Percentiles rank a stretch among this genome's conserved stretches.
Conservation (phyloP, 306 rosid genomes). For the Ormosia emarginata region DNA sequence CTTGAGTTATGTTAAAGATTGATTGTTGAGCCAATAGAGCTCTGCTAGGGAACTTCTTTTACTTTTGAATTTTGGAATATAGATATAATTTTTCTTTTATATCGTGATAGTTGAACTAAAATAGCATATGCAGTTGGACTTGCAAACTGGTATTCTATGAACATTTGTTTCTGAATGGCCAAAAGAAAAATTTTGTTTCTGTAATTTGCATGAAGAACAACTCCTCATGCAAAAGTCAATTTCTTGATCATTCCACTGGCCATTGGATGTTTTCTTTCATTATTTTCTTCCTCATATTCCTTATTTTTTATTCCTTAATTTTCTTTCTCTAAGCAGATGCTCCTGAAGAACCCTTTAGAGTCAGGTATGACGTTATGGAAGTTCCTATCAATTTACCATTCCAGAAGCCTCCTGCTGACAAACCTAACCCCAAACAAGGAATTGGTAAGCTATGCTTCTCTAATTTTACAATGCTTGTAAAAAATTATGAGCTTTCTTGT, state of each 20-base stretch:
- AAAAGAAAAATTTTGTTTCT: background rate
- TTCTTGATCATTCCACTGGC: background rate
- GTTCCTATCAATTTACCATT: constrained; percentile 79
- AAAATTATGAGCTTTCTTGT: background rate
- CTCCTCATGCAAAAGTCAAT: background rate
- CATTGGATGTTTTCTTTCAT: background rate
- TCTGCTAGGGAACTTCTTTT: background rate
- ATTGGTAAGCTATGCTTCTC: constrained; percentile 58
- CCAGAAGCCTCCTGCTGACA: constrained; percentile 92
- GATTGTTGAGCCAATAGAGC: background rate
- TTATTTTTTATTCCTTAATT: background rate
- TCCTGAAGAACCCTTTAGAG: constrained; percentile 74
- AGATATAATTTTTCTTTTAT: background rate
- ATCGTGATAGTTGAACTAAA: background rate
- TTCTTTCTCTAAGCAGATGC: constrained; percentile 44
- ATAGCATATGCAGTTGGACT: background rate
- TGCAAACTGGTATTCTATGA: background rate
- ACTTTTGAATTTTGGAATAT: background rate
- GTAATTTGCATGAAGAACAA: background rate
- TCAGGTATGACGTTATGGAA: constrained; percentile 81
- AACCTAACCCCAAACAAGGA: constrained; percentile 99
- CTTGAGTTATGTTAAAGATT: background rate
- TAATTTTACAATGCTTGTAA: background rate
- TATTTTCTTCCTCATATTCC: background rate
- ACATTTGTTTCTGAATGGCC: background rate